A percentile compares a stretch with the other conserved stretches of the same genome.
Conservation (phyloP, 2,329 filamentous ascomycete genomes). For the Xylaria sp. region DNA sequence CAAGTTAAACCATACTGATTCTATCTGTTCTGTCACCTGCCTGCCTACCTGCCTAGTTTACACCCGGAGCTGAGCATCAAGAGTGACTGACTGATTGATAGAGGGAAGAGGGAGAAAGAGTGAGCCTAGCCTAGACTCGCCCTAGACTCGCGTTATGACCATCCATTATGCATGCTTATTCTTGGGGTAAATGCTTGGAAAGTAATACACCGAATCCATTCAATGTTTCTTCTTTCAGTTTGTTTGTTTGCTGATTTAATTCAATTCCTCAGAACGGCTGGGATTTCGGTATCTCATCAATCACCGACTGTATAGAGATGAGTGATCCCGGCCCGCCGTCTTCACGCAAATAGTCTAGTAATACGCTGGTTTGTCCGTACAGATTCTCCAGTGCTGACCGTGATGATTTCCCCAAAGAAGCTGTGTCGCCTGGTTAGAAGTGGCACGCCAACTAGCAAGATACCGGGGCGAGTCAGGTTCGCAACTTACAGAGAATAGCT, state of each 20-base stretch:
- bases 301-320: slow-evolving; percentile 69
- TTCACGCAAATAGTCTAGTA: slow-evolving; percentile 84
- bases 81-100: not conserved
- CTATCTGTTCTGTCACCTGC: not conserved
- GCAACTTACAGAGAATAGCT: slow-evolving; percentile 82
- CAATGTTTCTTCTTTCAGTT: not conserved
- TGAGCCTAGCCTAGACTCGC: slow-evolving; percentile 1
- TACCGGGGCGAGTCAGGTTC: not conserved
- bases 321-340: slow-evolving; percentile 86
- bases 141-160: not conserved
- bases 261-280: slow-evolving; percentile 47
- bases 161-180: not conserved
- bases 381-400: slow-evolving; percentile 85
- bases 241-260: not conserved
- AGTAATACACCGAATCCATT: not conserved
- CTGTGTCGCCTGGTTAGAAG: slow-evolving; percentile 58
- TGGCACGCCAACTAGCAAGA: not conserved
- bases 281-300: slow-evolving; percentile 59
- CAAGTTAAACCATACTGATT: not conserved
- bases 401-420: slow-evolving; percentile 89
- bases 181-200: slow-evolving; percentile 3
- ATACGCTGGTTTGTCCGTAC: slow-evolving; percentile 85
- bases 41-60: not conserved
- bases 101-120: not conserved
- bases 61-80: not conserved